Evolutionary conservation across 345 rosid species (phyloP).

Genomic region (Gossypium bickii): DNA sequence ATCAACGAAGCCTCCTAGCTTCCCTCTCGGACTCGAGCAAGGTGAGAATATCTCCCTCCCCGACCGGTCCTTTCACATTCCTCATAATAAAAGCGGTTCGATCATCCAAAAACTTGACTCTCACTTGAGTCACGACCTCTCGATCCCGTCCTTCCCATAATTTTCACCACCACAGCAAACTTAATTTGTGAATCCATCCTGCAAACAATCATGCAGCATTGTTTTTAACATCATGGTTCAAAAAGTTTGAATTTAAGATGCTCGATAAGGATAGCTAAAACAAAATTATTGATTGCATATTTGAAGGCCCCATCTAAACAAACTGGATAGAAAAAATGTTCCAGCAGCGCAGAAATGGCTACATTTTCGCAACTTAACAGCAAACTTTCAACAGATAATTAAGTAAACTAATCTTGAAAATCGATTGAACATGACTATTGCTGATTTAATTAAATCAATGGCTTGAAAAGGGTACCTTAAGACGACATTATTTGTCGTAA

Average conservation of each 20-base stretch:
- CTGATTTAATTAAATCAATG: no score
- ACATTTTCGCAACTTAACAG: no score
- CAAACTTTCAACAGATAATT: no score
- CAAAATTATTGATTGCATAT: neutral
- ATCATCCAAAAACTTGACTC: constrained; percentile 2
- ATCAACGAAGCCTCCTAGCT: neutral
- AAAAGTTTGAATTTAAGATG: neutral
- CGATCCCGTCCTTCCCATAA: neutral
- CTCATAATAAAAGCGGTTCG: neutral
- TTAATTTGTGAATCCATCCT: neutral
- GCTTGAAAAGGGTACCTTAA: no score
- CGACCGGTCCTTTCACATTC: neutral
- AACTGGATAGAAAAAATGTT: neutral
- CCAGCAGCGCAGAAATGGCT: no score
- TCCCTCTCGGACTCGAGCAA: no score
- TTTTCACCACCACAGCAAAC: constrained; percentile 5
- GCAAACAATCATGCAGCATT: neutral
- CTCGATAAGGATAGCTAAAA: neutral
- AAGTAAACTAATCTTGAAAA: no score
- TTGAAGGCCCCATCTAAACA: neutral
- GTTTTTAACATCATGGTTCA: neutral
- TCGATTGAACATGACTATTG: no score
- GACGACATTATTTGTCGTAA: no score
- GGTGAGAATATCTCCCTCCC: neutral
- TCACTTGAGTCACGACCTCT: constrained; percentile 4